Percentiles rank a stretch among this genome's conserved stretches.
Conservation (phyloP, 768 basidiomycete species). For the Calocera cornea region DNA sequence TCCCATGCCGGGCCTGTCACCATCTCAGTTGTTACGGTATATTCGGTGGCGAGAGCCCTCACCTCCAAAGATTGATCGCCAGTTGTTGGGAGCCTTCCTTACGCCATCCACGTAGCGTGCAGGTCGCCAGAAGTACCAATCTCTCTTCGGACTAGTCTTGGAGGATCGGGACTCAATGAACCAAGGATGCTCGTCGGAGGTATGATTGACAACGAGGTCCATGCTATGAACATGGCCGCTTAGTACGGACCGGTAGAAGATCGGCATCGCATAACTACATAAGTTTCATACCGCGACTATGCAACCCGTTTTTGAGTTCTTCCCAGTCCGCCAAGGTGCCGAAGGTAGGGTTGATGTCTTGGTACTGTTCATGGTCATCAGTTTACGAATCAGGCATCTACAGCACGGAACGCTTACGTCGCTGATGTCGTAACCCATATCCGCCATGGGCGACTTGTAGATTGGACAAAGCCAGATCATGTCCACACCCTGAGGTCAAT, state of each 20-base stretch:
- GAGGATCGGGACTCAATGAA: slow-evolving; percentile 45
- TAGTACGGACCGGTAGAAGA: not conserved
- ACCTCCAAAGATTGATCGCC: slow-evolving; percentile 57
- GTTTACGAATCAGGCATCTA: slow-evolving; percentile 19
- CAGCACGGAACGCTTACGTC: slow-evolving; percentile 36
- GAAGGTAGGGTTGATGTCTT: slow-evolving; percentile 14
- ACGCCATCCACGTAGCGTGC: slow-evolving; percentile 39
- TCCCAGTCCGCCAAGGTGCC: slow-evolving; percentile 22
- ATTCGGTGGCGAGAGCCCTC: slow-evolving; percentile 1
- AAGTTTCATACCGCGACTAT: slow-evolving; percentile 23
- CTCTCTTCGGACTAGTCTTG: slow-evolving; percentile 42
- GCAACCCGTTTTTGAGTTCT: slow-evolving; percentile 16
- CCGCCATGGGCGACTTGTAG: slow-evolving; percentile 50
- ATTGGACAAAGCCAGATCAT: slow-evolving; percentile 61
- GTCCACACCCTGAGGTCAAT: slow-evolving; percentile 34
- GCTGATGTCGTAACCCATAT: slow-evolving; percentile 66
- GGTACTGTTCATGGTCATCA: slow-evolving; percentile 13
- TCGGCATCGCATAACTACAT: slow-evolving; percentile 14
- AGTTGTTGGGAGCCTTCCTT: slow-evolving; percentile 56
- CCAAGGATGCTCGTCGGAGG: slow-evolving; percentile 48
- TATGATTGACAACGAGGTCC: slow-evolving; percentile 67
- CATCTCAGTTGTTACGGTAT: not conserved
- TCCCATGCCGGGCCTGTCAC: slow-evolving; percentile 44
- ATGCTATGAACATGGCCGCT: slow-evolving; percentile 32
- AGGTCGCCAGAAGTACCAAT: slow-evolving; percentile 67